Conservation (phyloP, 257 asterid species). For the Penstemon eatonii region DNA sequence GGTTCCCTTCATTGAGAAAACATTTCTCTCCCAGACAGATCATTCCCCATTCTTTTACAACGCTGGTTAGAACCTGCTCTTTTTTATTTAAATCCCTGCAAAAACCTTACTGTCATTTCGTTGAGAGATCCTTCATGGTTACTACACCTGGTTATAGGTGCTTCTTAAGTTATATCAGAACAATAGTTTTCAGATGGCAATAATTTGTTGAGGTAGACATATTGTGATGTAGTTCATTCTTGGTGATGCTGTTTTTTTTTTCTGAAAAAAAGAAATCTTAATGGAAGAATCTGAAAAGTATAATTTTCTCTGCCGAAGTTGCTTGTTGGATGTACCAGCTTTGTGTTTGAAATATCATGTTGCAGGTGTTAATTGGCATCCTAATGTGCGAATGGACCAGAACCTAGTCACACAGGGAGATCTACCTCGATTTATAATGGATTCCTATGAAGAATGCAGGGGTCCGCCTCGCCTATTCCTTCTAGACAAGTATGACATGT, state of each 20-base stretch:
- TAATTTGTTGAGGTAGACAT: not conserved
- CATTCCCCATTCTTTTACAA: constrained; percentile 70
- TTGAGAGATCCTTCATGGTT: not conserved
- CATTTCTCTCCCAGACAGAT: constrained; percentile 83
- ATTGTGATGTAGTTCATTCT: not conserved
- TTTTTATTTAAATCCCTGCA: constrained; percentile 9
- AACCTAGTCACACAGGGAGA: constrained; percentile 74
- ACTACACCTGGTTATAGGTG: not conserved
- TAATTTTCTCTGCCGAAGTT: constrained; percentile 16
- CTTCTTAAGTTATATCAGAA: not conserved
- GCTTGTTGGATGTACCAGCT: constrained; percentile 21
- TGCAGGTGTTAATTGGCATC: constrained; percentile 92
- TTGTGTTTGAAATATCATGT: constrained; percentile 24
- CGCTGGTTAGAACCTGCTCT: constrained; percentile 58
- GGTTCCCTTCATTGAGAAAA: constrained; percentile 75
- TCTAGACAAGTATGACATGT: constrained; percentile 77
- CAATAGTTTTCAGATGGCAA: not conserved
- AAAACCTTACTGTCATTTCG: not conserved
- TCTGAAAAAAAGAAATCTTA: not conserved
- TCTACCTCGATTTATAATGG: constrained; percentile 93
- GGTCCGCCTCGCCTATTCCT: constrained; percentile 96
- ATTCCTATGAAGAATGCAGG: constrained; percentile 96
- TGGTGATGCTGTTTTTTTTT: not conserved
- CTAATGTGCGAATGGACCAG: constrained; percentile 58
- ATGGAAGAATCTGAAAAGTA: not conserved